Evolutionary conservation across 2,329 filamentous ascomycete genomes (phyloP), one percentile per base, ranked within the genome.

Genomic region (Scytalidium lignicola): DNA sequence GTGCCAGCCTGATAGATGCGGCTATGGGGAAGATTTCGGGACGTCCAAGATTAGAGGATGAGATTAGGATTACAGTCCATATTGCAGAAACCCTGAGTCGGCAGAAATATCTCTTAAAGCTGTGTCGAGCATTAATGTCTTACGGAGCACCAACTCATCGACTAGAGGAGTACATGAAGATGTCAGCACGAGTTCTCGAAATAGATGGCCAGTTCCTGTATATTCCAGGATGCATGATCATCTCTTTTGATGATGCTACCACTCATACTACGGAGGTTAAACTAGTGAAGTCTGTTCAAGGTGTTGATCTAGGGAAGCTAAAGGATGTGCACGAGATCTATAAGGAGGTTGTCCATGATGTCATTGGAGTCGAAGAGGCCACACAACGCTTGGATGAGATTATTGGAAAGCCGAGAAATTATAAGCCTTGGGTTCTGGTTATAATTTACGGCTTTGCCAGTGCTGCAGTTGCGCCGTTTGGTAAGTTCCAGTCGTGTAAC

Each of bases 101-200:
- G 2, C 90, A 96, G 58, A 80, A 82, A 48, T 96, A 95, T 64
- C 76, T 96, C 12, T 78, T 91, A 48, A 90, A 88, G 65, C 78
- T 96, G 37, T 96, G 91, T 64, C 82, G 84, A 39, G 88, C 88
- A 1, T 72, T 96, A 50, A 96, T 96, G 90, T 76, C 83, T 62
- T 96, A 89, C 55, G 91, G 91, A 12, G 91, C 91, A 1, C 91
- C 91, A 1, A 95, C 90, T 0, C 91, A 96, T 70, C 84, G 91
- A 10, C 73, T 96, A 18, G 91, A 96, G 67, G 87, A 95, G 64
- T 96, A 95, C 66, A 85, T 96, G 80, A 84, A 79, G 54, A 95
- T 92, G 87, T 90, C 88, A 8, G 85, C 91, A 1, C 79, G 88
- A n/a, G 88, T 93, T 1, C 77, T 96, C 32, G 88, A 91, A 66